Base-by-base conservation (phyloP, 208 protist species). In the Sergeia podlipaevii region DNA sequence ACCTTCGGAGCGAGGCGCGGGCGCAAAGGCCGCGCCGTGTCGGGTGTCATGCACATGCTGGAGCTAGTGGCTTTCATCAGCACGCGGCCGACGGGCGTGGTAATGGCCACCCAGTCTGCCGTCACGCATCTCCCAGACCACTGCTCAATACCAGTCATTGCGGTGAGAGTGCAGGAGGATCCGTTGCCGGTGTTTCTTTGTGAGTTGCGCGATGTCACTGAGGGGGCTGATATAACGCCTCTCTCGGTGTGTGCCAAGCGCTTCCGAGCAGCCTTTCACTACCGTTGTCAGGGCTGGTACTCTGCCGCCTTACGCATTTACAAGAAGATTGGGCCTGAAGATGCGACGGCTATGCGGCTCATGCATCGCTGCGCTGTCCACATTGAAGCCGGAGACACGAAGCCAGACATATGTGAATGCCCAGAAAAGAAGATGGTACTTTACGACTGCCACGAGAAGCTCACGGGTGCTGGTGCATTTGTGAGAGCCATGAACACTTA, bases 231-330 rank as follows among this genome's bases (percentile, higher is more conserved):
- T 43, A 32, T 44, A 1, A 32, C 41, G 8, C 34, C 36, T 36
- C 52, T 62, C 45, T 37, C 57, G 24, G 45, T 29, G 20, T 64
- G 56, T n/a, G 48, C 62, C 2, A 65, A 65, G 21, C 57, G 56
- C 7, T 80, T 79, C 53, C 68, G 74, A n/a, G 60, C 59, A 42
- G 78, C 67, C n/a, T 86, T 86, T 44, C 65, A 77, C 27, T 60
- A 63, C 1, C 80, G 80, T 73, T 62, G 69, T 28, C 23, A 63
- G 2, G 74, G 74, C 23, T 46, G 53, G 11, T 86, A 86, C 64
- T 58, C 52, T 27, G 24, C 65, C 17, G 78, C 78, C 3, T 61
- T 76, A 18, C 4, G 49, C 7, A 30, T 68, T 23, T 81, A 79
- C 50, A 32, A 17, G 13, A 36, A 43, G 5, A 59, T 86, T 3